A percentile compares a stretch with the other conserved stretches of the same genome.
These are phyloP conservation scores for Metarhizium album DNA, from an alignment of 2,329 filamentous ascomycete species.

Conservation along the genomic window DNA sequence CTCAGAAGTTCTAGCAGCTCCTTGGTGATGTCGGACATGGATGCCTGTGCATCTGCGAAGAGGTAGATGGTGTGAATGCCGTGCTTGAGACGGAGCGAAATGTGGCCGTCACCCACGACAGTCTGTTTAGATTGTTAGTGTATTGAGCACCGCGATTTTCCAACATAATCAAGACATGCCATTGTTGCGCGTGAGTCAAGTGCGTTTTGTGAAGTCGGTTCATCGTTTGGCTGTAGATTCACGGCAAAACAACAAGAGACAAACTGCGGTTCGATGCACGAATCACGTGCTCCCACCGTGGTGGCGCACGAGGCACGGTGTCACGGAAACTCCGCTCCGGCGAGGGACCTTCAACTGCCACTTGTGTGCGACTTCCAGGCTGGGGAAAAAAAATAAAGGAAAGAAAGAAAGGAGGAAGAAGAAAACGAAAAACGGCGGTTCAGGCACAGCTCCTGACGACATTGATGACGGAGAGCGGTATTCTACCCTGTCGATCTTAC, in stretches of 20 bases:
- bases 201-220: neutral
- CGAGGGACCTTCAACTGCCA: neutral
- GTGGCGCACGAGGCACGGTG: slow-evolving; percentile 1
- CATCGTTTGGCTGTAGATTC: neutral
- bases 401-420: neutral
- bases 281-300: too few species aligned
- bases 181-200: neutral
- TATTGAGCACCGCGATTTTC: too few species aligned
- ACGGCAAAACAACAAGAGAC: neutral
- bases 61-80: slow-evolving; percentile 61
- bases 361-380: too few species aligned
- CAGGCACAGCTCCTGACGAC: neutral
- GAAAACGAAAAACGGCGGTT: neutral
- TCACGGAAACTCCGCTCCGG: neutral
- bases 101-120: slow-evolving; percentile 34
- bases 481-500: neutral
- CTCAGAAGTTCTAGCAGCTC: slow-evolving; percentile 48
- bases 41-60: slow-evolving; percentile 46
- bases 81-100: slow-evolving; percentile 63
- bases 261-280: too few species aligned
- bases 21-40: slow-evolving; percentile 45
- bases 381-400: neutral
- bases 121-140: neutral
- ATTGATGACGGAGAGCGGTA: neutral
- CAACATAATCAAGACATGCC: neutral